Percentiles rank a stretch among this genome's conserved stretches.
Conservation (phyloP, 2,329 filamentous ascomycete genomes). For the Trichophyton mentagrophytes region DNA sequence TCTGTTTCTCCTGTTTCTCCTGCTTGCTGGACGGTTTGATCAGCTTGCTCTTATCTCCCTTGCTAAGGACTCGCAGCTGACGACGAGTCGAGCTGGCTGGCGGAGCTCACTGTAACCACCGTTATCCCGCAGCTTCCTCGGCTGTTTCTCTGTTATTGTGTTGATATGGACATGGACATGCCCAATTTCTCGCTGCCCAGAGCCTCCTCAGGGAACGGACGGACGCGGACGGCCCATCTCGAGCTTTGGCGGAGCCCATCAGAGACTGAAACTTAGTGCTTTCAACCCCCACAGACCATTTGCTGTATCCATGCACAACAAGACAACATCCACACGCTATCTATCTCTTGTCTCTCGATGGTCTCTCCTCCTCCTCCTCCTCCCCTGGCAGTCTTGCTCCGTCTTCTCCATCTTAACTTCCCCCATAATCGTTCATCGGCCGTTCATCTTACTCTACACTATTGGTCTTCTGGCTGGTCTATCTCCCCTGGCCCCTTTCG, state of each 20-base stretch:
- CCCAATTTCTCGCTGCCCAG: background rate
- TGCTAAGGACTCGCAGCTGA: background rate
- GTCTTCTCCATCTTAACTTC: background rate
- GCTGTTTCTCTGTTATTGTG: too few relatives aligned
- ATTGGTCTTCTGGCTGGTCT: background rate
- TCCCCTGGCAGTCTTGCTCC: background rate
- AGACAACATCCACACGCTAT: constrained; percentile 1
- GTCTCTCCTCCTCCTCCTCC: background rate
- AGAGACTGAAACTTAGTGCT: background rate
- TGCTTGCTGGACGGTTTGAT: background rate
- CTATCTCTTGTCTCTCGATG: background rate
- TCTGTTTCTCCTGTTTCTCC: background rate
- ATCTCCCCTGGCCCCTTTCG: background rate
- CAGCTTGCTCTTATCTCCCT: background rate
- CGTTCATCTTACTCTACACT: background rate
- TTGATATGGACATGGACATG: background rate
- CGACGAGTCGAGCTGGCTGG: background rate
- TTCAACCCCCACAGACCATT: background rate
- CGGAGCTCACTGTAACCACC: too few relatives aligned
- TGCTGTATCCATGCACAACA: background rate
- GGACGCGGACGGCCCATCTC: background rate
- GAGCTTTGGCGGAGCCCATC: background rate
- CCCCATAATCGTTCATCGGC: background rate
- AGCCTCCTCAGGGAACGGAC: background rate
- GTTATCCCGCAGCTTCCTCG: too few relatives aligned